A percentile compares a stretch with the other conserved stretches of the same genome.
These are phyloP conservation scores for Phytophthora tentaculata DNA, from an alignment of 352 stramenopile species.

Conservation along the genomic window DNA sequence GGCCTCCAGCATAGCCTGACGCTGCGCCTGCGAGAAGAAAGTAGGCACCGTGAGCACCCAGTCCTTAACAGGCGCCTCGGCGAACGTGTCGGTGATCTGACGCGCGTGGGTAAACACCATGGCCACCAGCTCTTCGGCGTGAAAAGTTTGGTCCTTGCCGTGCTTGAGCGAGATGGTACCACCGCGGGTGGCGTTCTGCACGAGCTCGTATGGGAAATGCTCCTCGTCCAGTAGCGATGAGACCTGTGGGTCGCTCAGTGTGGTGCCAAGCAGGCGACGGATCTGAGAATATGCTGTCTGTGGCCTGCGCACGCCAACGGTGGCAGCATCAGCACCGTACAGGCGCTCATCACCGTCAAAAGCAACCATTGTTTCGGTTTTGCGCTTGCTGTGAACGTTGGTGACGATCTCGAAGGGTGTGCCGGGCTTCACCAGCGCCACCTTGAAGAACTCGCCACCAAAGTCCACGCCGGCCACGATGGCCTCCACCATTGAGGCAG, in stretches of 20 bases:
- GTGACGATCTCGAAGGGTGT: constrained; percentile 98
- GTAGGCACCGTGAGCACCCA: constrained; percentile 96
- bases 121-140: constrained; percentile 94
- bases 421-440: constrained; percentile 91
- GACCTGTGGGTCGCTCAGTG: constrained; percentile 76
- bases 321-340: constrained; percentile 95
- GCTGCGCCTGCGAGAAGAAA: constrained; percentile 96
- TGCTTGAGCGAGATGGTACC: constrained; percentile 70
- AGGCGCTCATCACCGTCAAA: constrained; percentile 93
- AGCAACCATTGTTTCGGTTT: constrained; percentile 95
- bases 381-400: constrained; percentile 98
- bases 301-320: constrained; percentile 92
- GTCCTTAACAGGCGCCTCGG: constrained; percentile 85
- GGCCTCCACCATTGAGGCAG: constrained; percentile 41
- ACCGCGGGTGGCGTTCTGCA: constrained; percentile 82
- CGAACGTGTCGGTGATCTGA: constrained; percentile 79
- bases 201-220: constrained; percentile 84
- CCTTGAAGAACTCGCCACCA: constrained; percentile 92
- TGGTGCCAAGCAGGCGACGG: constrained; percentile 89
- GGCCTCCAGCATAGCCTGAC: constrained; percentile 94
- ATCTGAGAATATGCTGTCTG: constrained; percentile 92
- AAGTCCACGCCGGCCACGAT: constrained; percentile 94
- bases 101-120: constrained; percentile 96
- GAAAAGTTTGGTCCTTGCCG: constrained; percentile 71
- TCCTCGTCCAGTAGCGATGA: constrained; percentile 63